Evolutionary conservation across 768 basidiomycete genomes (phyloP), one percentile per base, ranked within the genome.

Genomic region (Trametes villosa): DNA sequence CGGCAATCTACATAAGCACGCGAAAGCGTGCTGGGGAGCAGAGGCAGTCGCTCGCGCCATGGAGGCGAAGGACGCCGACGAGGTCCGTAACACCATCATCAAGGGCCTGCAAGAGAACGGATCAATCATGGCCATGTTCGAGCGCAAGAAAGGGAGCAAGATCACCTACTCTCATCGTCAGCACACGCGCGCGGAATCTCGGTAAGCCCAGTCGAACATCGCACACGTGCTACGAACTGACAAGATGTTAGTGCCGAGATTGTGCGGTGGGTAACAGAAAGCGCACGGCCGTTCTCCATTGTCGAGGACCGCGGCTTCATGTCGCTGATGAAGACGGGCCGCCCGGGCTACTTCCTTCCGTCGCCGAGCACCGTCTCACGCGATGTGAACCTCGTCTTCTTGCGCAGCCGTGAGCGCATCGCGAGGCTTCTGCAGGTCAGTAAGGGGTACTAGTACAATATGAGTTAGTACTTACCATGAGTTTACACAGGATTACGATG

Each of bases 251-350:
- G 73, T 26, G 73, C 67, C 0, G 65, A 75, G 46, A 68, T 74
- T 20, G 76, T 78, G 0, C 59, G 62, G 0, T 80, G 77, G 79
- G 71, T 78, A 0, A 12, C 71, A 0, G 69, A 77, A 53, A 71
- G 65, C 42, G 52, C 69, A 24, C 64, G 70, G 1, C 77, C 77
- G 1, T 75, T 76, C 50, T 61, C 41, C 0, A 76, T 78, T 20
- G 70, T 78, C 3, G 62, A 74, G 11, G 76, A 81, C 53, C 57
- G 64, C 0, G 75, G 69, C 0, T 79, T 75, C 49, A 27, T 57
- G 17, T 64, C 22, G 12, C 57, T 76, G 9, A 75, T 77, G 71
- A 74, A 71, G 49, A 75, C 75, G 0, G 73, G 75, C 1, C 53
- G 72, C 5, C 78, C 74, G 0, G 67, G 69, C 11, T 67, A 72